Evolutionary conservation across 2,329 filamentous ascomycete genomes (phyloP), one percentile per base, ranked within the genome.

Genomic region (Colletotrichum filicis): DNA sequence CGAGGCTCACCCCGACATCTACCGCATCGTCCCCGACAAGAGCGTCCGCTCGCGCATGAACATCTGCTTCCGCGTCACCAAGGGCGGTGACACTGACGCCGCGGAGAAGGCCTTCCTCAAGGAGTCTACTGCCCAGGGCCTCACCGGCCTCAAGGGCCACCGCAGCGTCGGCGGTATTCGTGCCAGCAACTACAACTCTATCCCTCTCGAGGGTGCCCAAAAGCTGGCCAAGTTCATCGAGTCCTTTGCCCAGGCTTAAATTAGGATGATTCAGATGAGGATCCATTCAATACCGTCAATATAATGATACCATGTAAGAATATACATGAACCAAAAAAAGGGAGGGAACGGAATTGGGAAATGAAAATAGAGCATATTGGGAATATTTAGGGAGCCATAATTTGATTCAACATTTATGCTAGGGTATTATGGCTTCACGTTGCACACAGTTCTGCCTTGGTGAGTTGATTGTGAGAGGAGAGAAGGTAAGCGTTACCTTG

Each of bases 101-200:
- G 88, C 92, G 26, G 95, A 98, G 82, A 94, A 95, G 83, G 87
- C 87, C 0, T 98, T 98, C 84, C 82, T 98, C 58, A 89, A 92
- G 73, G 91, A 93, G 60, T 92, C 92, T 1, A 90, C 92, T 73
- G 89, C 89, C 73, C 87, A 86, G 66, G 91, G 93, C 0, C 85
- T 98, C 28, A 90, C 92, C 30, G 96, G 95, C 0, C 85, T 98
- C 56, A 98, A 97, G 85, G 96, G 96, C 0, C 96, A 98, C 82
- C 89, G 96, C 74, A 93, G 90, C 73, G 92, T 98, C 2, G 94
- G 95, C 19, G 95, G 95, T 32, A 95, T 98, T 74, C 90, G 96
- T 16, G 93, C 92, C 24, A 93, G 90, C 82, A 98, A 97, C 81
- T 98, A 98, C 85, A 98, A 98, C 83, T 93, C 94, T 2, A 92